Conservation (phyloP, 305 asterid genomes). For the Striga hermonthica region DNA sequence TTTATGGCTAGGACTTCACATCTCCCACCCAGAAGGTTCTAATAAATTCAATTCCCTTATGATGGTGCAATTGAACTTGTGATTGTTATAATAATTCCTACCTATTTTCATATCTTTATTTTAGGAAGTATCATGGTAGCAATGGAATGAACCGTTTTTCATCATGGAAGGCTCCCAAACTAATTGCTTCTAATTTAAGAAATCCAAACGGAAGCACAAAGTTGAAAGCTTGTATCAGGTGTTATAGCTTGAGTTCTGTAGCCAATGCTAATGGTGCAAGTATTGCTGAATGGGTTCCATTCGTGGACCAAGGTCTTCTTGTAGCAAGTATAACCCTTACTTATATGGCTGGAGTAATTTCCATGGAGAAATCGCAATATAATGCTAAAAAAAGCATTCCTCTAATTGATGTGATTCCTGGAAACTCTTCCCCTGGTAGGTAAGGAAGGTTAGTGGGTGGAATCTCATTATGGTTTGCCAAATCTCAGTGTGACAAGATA, state of each 20-base stretch:
- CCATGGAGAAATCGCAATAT: constrained; percentile 40
- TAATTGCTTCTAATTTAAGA: constrained; percentile 34
- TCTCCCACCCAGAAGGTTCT: constrained; percentile 47
- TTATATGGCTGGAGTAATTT: constrained; percentile 76
- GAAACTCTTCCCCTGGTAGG: constrained; percentile 79
- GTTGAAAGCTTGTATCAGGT: constrained; percentile 38
- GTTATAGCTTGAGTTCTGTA: constrained; percentile 55
- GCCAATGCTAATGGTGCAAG: constrained; percentile 54
- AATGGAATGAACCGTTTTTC: constrained; percentile 34
- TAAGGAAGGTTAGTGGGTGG: constrained; percentile 67
- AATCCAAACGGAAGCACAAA: constrained; percentile 34
- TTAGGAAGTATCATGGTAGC: constrained; percentile 37
- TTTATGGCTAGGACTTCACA: constrained; percentile 37
- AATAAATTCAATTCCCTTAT: constrained; percentile 27
- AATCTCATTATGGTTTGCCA: constrained; percentile 33
- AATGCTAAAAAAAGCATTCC: constrained; percentile 37
- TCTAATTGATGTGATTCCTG: constrained; percentile 43
- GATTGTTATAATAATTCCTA: neutral
- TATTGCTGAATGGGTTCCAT: constrained; percentile 64
- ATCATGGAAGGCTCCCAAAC: constrained; percentile 38
- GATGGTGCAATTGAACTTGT: neutral
- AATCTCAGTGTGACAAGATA: constrained; percentile 15
- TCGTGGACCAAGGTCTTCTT: constrained; percentile 74
- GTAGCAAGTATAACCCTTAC: constrained; percentile 76
- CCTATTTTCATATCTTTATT: constrained; percentile 3